Percentiles rank a stretch among this genome's conserved stretches.
These are phyloP conservation scores for Lathyrus aphaca DNA, from an alignment of 306 rosid genomes.

Conservation along the genomic window DNA sequence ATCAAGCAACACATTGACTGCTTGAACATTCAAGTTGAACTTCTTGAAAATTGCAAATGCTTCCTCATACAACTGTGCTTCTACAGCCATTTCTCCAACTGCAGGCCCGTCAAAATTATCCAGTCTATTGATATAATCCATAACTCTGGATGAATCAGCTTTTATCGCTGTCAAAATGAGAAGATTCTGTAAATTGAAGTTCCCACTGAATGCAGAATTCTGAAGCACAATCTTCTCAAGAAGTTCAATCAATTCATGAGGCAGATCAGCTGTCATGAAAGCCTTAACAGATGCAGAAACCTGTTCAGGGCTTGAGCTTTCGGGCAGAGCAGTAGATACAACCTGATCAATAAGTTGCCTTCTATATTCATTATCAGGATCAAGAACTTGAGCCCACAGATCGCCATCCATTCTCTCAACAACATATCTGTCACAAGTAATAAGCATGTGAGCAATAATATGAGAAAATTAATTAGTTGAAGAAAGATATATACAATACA, in stretches of 20 bases:
- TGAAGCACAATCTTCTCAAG: constrained; percentile 99
- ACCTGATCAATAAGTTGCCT: constrained; percentile 99
- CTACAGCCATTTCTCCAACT: constrained; percentile 97
- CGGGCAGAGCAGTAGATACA: constrained; percentile 99
- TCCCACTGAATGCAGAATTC: constrained; percentile 98
- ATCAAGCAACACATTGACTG: constrained; percentile 90
- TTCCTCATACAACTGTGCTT: constrained; percentile 91
- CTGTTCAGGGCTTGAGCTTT: constrained; percentile 99
- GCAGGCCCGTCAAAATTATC: constrained; percentile 99
- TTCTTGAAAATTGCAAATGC: constrained; percentile 96
- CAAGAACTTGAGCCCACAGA: constrained; percentile 92
- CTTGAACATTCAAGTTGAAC: constrained; percentile 97
- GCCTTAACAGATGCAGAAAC: constrained; percentile 99
- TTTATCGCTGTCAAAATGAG: constrained; percentile 95
- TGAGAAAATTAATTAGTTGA: constrained; percentile 10
- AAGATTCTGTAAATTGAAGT: constrained; percentile 94
- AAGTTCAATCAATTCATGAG: constrained; percentile 99
- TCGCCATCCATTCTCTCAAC: constrained; percentile 98
- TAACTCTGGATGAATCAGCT: constrained; percentile 98
- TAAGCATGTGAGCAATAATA: constrained; percentile 37
- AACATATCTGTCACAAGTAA: constrained; percentile 75
- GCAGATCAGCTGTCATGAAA: constrained; percentile 99
- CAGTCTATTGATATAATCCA: constrained; percentile 94
- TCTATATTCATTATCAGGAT: constrained; percentile 86
- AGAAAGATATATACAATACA: constrained; percentile 44